Evolutionary conservation across 352 stramenopile species (phyloP).

Genomic region (Phytophthora pisi): DNA sequence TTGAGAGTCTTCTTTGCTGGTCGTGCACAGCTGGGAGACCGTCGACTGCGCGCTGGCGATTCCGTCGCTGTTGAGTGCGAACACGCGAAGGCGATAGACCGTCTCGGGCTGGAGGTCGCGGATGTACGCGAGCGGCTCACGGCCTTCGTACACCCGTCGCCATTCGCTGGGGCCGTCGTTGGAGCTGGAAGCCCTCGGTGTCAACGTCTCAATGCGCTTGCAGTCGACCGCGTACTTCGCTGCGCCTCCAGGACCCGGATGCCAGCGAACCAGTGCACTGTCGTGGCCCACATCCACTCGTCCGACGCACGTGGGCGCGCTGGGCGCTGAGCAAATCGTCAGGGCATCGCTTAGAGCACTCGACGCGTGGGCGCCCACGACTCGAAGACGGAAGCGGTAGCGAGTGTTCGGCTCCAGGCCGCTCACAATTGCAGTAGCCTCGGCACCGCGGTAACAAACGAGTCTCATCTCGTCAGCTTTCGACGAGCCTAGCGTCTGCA

Average conservation of each 20-base stretch:
- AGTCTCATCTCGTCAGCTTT: constrained; percentile 54
- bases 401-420: constrained; percentile 85
- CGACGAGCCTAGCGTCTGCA: constrained; percentile 1
- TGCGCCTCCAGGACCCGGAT: constrained; percentile 71
- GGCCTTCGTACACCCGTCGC: constrained; percentile 81
- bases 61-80: constrained; percentile 76
- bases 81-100: constrained; percentile 87
- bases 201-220: constrained; percentile 72
- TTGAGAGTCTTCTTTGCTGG: constrained; percentile 67
- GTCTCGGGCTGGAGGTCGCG: constrained; percentile 73
- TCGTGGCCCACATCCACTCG: constrained; percentile 62
- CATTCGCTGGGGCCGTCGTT: constrained; percentile 55
- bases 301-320: constrained; percentile 57
- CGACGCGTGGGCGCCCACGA: constrained; percentile 75
- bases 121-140: constrained; percentile 66
- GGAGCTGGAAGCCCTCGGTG: constrained; percentile 9
- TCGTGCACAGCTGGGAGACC: constrained; percentile 84
- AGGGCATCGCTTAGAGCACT: constrained; percentile 80
- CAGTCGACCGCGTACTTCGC: constrained; percentile 79
- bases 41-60: constrained; percentile 71
- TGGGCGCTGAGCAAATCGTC: constrained; percentile 68
- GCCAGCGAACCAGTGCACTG: constrained; percentile 79
- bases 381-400: constrained; percentile 86
- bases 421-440: constrained; percentile 44
- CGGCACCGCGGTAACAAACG: constrained; percentile 78